These are phyloP conservation scores for Dothiorella sarmentorum DNA, from an alignment of 2,329 filamentous ascomycete species.

Conservation along the genomic window DNA sequence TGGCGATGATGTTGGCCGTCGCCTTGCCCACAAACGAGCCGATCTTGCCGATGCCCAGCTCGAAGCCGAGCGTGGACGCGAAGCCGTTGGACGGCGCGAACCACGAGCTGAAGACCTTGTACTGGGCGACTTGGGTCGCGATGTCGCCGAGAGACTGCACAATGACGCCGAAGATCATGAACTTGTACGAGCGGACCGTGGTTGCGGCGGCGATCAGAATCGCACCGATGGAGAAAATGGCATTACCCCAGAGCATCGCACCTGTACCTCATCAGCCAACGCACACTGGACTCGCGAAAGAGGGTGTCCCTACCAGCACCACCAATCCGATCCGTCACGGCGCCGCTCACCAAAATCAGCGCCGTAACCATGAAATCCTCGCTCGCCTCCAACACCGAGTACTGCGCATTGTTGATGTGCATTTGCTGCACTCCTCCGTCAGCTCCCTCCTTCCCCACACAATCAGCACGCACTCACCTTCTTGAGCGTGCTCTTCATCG, in stretches of 20 bases:
- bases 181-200: slow-evolving; percentile 53
- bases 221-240: slow-evolving; percentile 56
- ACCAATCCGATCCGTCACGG: slow-evolving; percentile 57
- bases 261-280: slow-evolving; percentile 25
- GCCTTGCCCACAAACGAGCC: slow-evolving; percentile 60
- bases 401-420: slow-evolving; percentile 58
- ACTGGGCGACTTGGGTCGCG: slow-evolving; percentile 61
- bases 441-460: neutral
- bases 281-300: too few species aligned
- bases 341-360: slow-evolving; percentile 53
- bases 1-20: slow-evolving; percentile 58
- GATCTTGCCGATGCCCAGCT: slow-evolving; percentile 60
- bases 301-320: slow-evolving; percentile 50
- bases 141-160: slow-evolving; percentile 60
- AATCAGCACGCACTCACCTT: slow-evolving; percentile 36
- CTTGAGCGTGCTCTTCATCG: slow-evolving; percentile 60
- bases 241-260: slow-evolving; percentile 60
- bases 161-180: slow-evolving; percentile 58
- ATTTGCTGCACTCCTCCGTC: slow-evolving; percentile 38
- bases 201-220: slow-evolving; percentile 59
- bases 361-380: slow-evolving; percentile 61
- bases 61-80: slow-evolving; percentile 59
- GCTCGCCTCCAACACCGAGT: slow-evolving; percentile 56
- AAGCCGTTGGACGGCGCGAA: slow-evolving; percentile 59
- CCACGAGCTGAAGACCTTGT: slow-evolving; percentile 64